phyloP scores from a whole-genome alignment of 257 asterid species.

The Primulina huaijiensis region DNA sequence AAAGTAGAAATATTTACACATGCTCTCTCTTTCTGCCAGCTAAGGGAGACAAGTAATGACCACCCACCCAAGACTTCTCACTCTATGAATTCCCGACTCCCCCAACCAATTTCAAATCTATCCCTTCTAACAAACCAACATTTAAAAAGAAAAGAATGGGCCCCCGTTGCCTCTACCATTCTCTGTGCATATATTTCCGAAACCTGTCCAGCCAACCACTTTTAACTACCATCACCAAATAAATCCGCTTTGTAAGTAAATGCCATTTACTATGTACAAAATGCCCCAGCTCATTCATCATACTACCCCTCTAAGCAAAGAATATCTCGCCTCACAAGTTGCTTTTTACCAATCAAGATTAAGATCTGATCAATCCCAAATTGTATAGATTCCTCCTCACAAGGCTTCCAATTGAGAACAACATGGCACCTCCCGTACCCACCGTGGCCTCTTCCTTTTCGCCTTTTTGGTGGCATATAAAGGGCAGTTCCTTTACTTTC shows the following conservation, averaged over 20 bases:
- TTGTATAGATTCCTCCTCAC: slow-evolving; percentile 78
- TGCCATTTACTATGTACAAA: slow-evolving; percentile 37
- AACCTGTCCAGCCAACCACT: slow-evolving; percentile 30
- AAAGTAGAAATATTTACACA: neutral
- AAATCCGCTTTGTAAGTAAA: slow-evolving; percentile 15
- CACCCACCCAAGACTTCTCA: slow-evolving; percentile 11
- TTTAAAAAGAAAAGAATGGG: slow-evolving; percentile 5
- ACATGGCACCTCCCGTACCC: slow-evolving; percentile 70
- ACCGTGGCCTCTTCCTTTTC: slow-evolving; percentile 38
- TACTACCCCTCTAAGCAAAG: slow-evolving; percentile 26
- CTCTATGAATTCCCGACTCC: neutral
- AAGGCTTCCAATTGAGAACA: slow-evolving; percentile 78
- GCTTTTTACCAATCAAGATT: slow-evolving; percentile 37
- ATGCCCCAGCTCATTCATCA: slow-evolving; percentile 24
- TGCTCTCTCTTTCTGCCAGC: slow-evolving; percentile 21
- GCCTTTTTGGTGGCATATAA: slow-evolving; percentile 41
- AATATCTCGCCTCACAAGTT: slow-evolving; percentile 30
- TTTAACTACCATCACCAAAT: slow-evolving; percentile 39
- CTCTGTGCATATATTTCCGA: slow-evolving; percentile 8
- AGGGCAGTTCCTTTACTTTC: slow-evolving; percentile 76
- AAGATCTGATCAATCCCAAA: slow-evolving; percentile 77
- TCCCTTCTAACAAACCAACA: neutral
- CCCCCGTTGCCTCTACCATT: slow-evolving; percentile 38
- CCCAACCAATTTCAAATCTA: slow-evolving; percentile 16
- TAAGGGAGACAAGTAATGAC: neutral